phyloP scores from a whole-genome alignment of 768 basidiomycete genomes.

The Holtermanniella nyarrowii region DNA sequence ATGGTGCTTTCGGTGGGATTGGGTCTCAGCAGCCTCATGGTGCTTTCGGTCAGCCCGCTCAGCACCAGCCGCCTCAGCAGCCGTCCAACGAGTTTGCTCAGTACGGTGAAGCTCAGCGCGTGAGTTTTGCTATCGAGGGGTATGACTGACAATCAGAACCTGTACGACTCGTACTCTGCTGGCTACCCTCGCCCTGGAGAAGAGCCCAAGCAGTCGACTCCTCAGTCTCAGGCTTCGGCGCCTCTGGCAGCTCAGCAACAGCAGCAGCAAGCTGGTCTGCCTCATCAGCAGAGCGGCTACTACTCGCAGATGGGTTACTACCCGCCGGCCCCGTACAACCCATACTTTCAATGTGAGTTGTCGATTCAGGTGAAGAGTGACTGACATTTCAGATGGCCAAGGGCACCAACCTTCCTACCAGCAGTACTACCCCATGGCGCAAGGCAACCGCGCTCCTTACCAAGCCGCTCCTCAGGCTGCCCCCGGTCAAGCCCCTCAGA shows the following conservation, averaged over 20 bases:
- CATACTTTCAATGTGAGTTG: constrained; percentile 40
- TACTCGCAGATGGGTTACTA: constrained; percentile 37
- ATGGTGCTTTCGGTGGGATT: constrained; percentile 29
- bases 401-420: constrained; percentile 36
- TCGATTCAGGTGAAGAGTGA: background rate
- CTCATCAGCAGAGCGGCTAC: constrained; percentile 33
- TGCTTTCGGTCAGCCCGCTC: constrained; percentile 21
- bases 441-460: constrained; percentile 29
- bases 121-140: constrained; percentile 8
- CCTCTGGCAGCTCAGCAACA: constrained; percentile 19
- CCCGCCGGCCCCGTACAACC: constrained; percentile 39
- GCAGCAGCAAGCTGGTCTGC: constrained; percentile 13
- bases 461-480: constrained; percentile 24
- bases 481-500: constrained; percentile 20
- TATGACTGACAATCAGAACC: constrained; percentile 2
- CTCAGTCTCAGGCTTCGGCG: constrained; percentile 18
- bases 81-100: constrained; percentile 18
- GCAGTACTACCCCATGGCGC: constrained; percentile 37
- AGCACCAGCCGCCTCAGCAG: constrained; percentile 20
- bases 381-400: constrained; percentile 23
- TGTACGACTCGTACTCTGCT: constrained; percentile 39
- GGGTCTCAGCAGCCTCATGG: constrained; percentile 22
- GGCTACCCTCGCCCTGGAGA: constrained; percentile 37
- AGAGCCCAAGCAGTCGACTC: constrained; percentile 29
- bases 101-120: constrained; percentile 29